Evolutionary conservation across 1,139 yeast species (phyloP).

Genomic region (Geotrichum histeridarum): DNA sequence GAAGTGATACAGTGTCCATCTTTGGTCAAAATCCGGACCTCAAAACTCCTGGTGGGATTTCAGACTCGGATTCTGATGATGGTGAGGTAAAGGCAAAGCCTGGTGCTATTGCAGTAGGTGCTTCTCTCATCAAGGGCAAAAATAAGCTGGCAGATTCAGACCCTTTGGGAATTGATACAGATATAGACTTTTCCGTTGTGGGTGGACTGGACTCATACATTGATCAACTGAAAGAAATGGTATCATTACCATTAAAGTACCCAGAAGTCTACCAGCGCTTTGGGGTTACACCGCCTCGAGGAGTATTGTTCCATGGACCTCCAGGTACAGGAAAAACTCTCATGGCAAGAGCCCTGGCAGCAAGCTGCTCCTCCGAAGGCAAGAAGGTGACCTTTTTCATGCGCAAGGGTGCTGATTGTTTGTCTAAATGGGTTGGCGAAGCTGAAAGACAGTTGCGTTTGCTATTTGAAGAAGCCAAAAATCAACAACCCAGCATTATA

Average conservation of each 20-base stretch:
- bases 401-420: slow-evolving; percentile 97
- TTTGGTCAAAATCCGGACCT: slow-evolving; percentile 63
- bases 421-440: slow-evolving; percentile 98
- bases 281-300: slow-evolving; percentile 95
- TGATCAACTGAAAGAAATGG: slow-evolving; percentile 94
- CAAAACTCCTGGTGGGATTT: slow-evolving; percentile 52
- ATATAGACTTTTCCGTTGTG: slow-evolving; percentile 80
- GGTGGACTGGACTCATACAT: slow-evolving; percentile 93
- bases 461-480: slow-evolving; percentile 90
- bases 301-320: slow-evolving; percentile 97
- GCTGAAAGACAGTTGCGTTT: slow-evolving; percentile 91
- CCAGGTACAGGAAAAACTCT: slow-evolving; percentile 99
- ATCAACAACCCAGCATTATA: slow-evolving; percentile 91
- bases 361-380: slow-evolving; percentile 78
- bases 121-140: slow-evolving; percentile 41
- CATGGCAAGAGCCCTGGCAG: slow-evolving; percentile 96
- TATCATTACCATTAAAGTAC: slow-evolving; percentile 82
- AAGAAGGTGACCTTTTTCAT: slow-evolving; percentile 90
- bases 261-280: slow-evolving; percentile 92
- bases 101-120: slow-evolving; percentile 32
- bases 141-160: slow-evolving; percentile 86
- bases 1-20: slow-evolving; percentile 84
- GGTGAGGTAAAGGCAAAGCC: slow-evolving; percentile 38
- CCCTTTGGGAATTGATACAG: slow-evolving; percentile 90
- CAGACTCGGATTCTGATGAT: slow-evolving; percentile 63